Percentiles rank a stretch among this genome's conserved stretches.
These are phyloP conservation scores for Sporisorium iseilematis-ciliati DNA, from an alignment of 1,284 basidiomycete species.

Conservation along the genomic window DNA sequence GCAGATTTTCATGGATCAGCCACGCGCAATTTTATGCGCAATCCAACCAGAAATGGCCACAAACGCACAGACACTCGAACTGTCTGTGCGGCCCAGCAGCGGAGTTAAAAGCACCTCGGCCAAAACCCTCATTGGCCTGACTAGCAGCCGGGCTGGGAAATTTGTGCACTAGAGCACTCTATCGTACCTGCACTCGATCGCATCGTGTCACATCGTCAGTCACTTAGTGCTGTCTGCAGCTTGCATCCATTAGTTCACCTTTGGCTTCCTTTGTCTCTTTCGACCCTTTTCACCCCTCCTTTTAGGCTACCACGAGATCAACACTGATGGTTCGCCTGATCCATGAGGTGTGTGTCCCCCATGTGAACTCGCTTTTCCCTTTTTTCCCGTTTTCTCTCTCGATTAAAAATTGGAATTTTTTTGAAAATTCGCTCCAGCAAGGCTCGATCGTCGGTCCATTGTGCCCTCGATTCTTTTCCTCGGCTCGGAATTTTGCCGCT, in stretches of 20 bases:
- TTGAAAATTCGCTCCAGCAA: not conserved
- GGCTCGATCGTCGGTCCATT: constrained; percentile 2
- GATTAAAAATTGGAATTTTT: not conserved
- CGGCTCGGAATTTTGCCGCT: not conserved
- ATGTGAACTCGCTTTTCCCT: not conserved
- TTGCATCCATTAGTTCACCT: no score
- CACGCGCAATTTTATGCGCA: constrained; percentile 9
- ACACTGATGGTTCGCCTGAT: not conserved
- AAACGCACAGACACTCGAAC: constrained; percentile 5
- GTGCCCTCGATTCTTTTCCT: not conserved
- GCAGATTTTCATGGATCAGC: constrained; percentile 22
- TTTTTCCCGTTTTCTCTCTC: not conserved
- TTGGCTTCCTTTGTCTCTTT: not conserved
- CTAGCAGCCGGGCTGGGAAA: constrained; percentile 23
- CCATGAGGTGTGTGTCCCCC: not conserved
- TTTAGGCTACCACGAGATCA: constrained; percentile 8
- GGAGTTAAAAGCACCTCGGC: constrained; percentile 49
- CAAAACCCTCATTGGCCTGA: constrained; percentile 6
- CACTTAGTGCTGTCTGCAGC: not conserved
- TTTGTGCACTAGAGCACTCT: constrained; percentile 7
- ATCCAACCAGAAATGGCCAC: constrained; percentile 3
- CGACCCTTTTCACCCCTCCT: not conserved
- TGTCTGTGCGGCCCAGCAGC: constrained; percentile 7
- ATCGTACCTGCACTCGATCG: not conserved
- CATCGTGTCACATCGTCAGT: not conserved